These are phyloP conservation scores for Cladobotryum protrusum DNA, from an alignment of 2,329 filamentous ascomycete species.

Conservation along the genomic window DNA sequence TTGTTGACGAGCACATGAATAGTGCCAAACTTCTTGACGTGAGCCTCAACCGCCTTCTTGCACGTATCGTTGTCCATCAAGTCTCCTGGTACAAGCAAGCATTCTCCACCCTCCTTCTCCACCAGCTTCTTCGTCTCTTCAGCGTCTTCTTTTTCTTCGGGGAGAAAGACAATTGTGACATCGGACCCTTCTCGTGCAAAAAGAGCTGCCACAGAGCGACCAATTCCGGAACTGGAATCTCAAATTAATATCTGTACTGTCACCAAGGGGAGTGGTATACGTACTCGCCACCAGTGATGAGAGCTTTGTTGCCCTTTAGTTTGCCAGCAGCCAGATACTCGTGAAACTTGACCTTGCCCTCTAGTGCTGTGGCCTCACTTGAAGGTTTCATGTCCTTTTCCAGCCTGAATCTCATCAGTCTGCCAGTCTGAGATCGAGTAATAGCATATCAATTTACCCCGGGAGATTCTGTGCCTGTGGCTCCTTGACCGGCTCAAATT, in stretches of 20 bases:
- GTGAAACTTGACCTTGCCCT: constrained; percentile 30
- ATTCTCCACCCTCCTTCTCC: constrained; percentile 59
- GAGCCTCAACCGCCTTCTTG: constrained; percentile 60
- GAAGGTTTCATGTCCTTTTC: constrained; percentile 34
- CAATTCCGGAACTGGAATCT: constrained; percentile 51
- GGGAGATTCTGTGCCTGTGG: constrained; percentile 32
- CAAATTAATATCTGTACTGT: background rate
- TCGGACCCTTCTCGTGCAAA: constrained; percentile 78
- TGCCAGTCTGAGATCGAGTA: background rate
- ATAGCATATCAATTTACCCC: constrained; percentile 20
- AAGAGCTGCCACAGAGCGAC: constrained; percentile 66
- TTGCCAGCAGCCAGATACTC: constrained; percentile 71
- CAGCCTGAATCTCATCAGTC: constrained; percentile 15
- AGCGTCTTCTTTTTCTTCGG: constrained; percentile 70
- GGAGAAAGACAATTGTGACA: constrained; percentile 65
- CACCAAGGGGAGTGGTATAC: constrained; percentile 16
- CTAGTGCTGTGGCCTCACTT: constrained; percentile 34
- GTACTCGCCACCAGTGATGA: constrained; percentile 74
- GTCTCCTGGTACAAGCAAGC: constrained; percentile 58
- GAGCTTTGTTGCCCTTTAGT: constrained; percentile 64
- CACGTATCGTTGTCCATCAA: constrained; percentile 62
- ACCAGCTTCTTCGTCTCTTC: constrained; percentile 66
- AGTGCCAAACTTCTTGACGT: constrained; percentile 57
- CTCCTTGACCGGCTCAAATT: constrained; percentile 22
- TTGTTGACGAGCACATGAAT: constrained; percentile 75